Evolutionary conservation across 192 early-diverging fungal species (phyloP).

Genomic region (Pilaira anomala): DNA sequence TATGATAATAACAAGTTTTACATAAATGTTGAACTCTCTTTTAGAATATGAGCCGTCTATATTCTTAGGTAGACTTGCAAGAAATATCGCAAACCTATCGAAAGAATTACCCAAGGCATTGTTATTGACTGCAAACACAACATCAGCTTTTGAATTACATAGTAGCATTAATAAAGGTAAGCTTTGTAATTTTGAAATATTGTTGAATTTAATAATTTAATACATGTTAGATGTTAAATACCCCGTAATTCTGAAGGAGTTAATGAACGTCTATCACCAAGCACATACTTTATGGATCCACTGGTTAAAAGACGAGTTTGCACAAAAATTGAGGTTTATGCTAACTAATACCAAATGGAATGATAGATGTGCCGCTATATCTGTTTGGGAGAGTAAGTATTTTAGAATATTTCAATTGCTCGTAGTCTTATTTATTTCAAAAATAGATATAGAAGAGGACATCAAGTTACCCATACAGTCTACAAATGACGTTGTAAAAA

Average conservation of each 20-base stretch:
- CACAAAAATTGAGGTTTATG: slow-evolving; percentile 22
- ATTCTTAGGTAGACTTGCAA: slow-evolving; percentile 20
- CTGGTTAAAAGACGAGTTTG: slow-evolving; percentile 19
- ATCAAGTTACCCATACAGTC: slow-evolving; percentile 43
- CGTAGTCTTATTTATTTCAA: not conserved
- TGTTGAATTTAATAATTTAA: too few relatives aligned
- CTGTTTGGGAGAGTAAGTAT: slow-evolving; percentile 51
- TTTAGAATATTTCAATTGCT: not conserved
- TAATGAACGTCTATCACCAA: slow-evolving; percentile 37
- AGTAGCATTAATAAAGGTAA: slow-evolving; percentile 31
- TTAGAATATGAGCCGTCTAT: slow-evolving; percentile 13
- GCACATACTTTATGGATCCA: slow-evolving; percentile 48
- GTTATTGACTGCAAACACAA: not conserved
- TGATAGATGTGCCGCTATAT: slow-evolving; percentile 35
- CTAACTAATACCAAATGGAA: slow-evolving; percentile 40
- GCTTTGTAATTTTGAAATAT: too few relatives aligned
- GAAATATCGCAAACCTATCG: slow-evolving; percentile 23
- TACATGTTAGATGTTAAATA: slow-evolving; percentile 36
- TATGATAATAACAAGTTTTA: not conserved
- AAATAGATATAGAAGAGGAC: slow-evolving; percentile 11
- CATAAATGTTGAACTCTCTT: not conserved
- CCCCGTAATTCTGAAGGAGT: slow-evolving; percentile 20
- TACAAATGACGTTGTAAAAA: slow-evolving; percentile 38
- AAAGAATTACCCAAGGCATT: slow-evolving; percentile 20
- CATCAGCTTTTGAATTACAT: slow-evolving; percentile 8